Evolutionary conservation across 1,139 yeast species (phyloP), one percentile per base, ranked within the genome.

Genomic region (Yamadazyma sp.): DNA sequence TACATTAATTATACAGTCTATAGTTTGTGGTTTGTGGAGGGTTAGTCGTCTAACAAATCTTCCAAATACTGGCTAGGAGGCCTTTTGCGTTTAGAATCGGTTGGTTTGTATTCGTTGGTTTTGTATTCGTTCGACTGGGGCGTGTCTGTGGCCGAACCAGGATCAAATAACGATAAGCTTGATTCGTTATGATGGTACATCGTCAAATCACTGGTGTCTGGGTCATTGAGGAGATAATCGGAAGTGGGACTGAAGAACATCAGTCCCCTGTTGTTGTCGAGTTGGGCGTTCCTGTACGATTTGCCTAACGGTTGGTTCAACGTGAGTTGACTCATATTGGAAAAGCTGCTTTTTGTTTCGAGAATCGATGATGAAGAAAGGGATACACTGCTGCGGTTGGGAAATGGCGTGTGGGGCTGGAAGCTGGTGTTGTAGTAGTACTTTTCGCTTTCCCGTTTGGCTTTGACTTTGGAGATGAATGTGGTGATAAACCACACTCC

Each of bases 391-490:
- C 33, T 26, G 23, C 25, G 33, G 8, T 34, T 41, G 20, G n/a
- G 26, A 24, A 33, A 33, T 12, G 35, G 31, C 11, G 29, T 29
- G 6, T 30, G 35, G 10, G 31, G 29, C 17, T 22, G 35, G 24
- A 47, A 43, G 4, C 53, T 48, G 8, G 48, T 35, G 24, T 52
- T 54, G 34, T 50, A 51, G 36, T 47, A 56, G 44, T 66, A 63
- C 26, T 56, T 53, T 47, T 68, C 73, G 40, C 61, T 59, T n/a
- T 73, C 75, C 10, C 51, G 48, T 45, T 57, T 61, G 32, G 78
- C 76, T 26, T 54, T 57, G 20, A 51, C 45, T 29, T 51, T 46
- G 25, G 60, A 58, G 9, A 52, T 42, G 22, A 62, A 16, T 48
- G 56, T 59, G 8, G 53, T 45, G 14, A 55, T 47, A 5, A 65